These are phyloP conservation scores for Populus hybrid DNA, from an alignment of 441 rosid genomes.

Conservation along the genomic window DNA sequence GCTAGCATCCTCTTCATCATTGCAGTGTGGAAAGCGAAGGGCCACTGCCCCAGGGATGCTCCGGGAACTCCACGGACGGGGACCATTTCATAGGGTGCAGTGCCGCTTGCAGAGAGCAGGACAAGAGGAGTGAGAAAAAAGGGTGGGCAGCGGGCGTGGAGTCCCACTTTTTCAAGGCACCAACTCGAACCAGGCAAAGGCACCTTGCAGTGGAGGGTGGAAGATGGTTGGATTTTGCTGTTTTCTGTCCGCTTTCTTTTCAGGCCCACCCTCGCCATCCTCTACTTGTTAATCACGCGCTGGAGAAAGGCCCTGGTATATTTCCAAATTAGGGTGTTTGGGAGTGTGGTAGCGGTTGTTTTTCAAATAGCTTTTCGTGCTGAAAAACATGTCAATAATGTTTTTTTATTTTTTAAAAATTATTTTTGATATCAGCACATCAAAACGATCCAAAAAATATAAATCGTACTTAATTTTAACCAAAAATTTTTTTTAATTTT, in stretches of 20 bases:
- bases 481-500: no score
- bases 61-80: background rate
- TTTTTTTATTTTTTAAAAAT: no score
- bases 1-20: no score
- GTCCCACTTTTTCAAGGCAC: conserved; percentile 24
- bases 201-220: background rate
- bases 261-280: conserved; percentile 12
- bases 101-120: background rate
- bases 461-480: no score
- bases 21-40: no score
- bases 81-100: background rate
- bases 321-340: no score
- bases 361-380: no score
- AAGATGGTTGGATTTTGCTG: background rate
- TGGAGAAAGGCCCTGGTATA: background rate
- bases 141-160: conserved; percentile 2
- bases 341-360: no score
- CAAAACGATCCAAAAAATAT: no score
- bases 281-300: conserved; percentile 6
- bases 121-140: background rate
- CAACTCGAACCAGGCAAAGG: background rate
- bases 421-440: no score
- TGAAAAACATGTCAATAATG: no score
- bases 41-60: background rate
- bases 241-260: background rate